A percentile compares a stretch with the other conserved stretches of the same genome.
Evolutionary conservation across 257 asterid species (phyloP).

Genomic region (Fraxinus pennsylvanica): DNA sequence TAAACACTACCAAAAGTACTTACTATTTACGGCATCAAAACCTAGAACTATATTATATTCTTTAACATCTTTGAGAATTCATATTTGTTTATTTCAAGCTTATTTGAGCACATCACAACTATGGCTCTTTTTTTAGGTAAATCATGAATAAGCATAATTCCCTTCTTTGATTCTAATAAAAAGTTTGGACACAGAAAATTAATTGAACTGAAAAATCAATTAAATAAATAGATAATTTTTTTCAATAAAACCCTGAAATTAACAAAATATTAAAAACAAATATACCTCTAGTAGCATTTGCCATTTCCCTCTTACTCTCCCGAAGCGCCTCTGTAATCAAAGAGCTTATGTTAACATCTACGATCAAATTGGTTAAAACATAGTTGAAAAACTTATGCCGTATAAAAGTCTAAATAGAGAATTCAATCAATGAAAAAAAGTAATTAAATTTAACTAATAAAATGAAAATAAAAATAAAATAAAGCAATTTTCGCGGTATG

Average conservation of each 20-base stretch:
- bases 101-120: background rate
- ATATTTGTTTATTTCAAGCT: background rate
- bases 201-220: background rate
- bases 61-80: background rate
- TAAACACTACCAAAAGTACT: background rate
- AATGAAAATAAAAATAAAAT: background rate
- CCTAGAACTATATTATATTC: background rate
- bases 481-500: background rate
- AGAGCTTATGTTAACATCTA: background rate
- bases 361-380: background rate
- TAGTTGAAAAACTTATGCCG: background rate
- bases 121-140: background rate
- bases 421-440: background rate
- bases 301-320: constrained; percentile 75
- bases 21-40: background rate
- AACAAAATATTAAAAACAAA: background rate
- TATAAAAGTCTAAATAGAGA: constrained; percentile 20
- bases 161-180: background rate
- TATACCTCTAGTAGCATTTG: constrained; percentile 84
- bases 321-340: constrained; percentile 73
- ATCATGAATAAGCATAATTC: background rate
- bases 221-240: background rate
- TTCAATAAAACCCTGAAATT: background rate
- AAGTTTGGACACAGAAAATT: background rate
- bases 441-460: background rate